phyloP scores from a whole-genome alignment of 805 yeast species.

The Lachancea lanzarotensis region DNA sequence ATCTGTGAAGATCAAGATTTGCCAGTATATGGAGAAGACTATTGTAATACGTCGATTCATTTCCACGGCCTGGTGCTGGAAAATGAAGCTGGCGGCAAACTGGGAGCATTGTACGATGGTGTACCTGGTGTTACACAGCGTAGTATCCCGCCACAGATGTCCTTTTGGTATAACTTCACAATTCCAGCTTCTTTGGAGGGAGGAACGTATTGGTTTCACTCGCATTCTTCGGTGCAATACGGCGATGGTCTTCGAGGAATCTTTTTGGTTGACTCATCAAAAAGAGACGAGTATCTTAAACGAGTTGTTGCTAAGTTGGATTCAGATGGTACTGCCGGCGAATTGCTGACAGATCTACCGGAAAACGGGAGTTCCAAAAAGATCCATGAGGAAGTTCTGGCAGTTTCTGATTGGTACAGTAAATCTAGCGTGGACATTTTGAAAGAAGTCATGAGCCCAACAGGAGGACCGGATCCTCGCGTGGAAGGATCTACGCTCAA shows the following conservation, averaged over 20 bases:
- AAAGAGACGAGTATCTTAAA: constrained; percentile 9
- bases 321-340: constrained; percentile 1
- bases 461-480: constrained; percentile 25
- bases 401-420: constrained; percentile 63
- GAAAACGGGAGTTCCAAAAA: background rate
- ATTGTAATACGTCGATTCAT: constrained; percentile 37
- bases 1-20: constrained; percentile 10
- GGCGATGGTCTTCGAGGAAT: constrained; percentile 49
- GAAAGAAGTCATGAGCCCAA: constrained; percentile 21
- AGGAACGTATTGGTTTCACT: constrained; percentile 55
- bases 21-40: background rate
- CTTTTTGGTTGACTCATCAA: constrained; percentile 46
- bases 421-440: constrained; percentile 35
- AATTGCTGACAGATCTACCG: constrained; percentile 2
- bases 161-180: constrained; percentile 44
- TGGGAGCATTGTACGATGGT: constrained; percentile 39
- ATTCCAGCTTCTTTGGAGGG: constrained; percentile 35
- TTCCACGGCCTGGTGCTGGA: constrained; percentile 48
- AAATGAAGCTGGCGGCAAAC: constrained; percentile 39
- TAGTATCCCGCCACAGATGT: constrained; percentile 60
- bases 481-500: constrained; percentile 24
- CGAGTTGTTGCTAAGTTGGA: constrained; percentile 6
- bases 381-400: constrained; percentile 24
- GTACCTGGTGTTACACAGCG: constrained; percentile 50
- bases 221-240: constrained; percentile 45